Evolutionary conservation across 768 basidiomycete species (phyloP).

Genomic region (Suillus decipiens): DNA sequence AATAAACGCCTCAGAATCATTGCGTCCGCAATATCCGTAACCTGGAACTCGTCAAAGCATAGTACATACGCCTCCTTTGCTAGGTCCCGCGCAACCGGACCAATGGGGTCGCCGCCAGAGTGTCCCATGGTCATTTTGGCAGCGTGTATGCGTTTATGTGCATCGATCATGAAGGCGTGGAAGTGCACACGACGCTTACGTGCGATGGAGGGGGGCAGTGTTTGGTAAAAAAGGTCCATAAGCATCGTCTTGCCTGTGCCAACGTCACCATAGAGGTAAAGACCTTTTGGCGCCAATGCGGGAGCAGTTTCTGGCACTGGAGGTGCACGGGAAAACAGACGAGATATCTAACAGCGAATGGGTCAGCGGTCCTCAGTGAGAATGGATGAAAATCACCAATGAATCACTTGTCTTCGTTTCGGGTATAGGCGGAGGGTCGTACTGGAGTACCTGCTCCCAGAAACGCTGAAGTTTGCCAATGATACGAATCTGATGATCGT

Average conservation of each 20-base stretch:
- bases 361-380: constrained; percentile 32
- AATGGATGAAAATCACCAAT: constrained; percentile 29
- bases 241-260: constrained; percentile 99
- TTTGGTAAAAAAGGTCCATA: constrained; percentile 95
- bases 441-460: constrained; percentile 67
- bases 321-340: constrained; percentile 31
- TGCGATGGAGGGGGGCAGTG: constrained; percentile 65
- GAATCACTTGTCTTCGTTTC: constrained; percentile 35
- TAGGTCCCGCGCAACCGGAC: constrained; percentile 84
- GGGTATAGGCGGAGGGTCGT: constrained; percentile 69
- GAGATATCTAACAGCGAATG: constrained; percentile 21
- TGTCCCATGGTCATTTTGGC: constrained; percentile 73
- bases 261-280: constrained; percentile 96
- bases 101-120: constrained; percentile 77
- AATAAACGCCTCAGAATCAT: constrained; percentile 94
- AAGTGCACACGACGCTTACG: constrained; percentile 93
- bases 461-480: constrained; percentile 80
- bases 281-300: constrained; percentile 70
- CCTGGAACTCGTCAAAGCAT: constrained; percentile 99
- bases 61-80: constrained; percentile 83
- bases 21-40: constrained; percentile 96
- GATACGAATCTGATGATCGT: constrained; percentile 84
- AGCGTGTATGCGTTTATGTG: constrained; percentile 89
- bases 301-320: constrained; percentile 38
- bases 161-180: constrained; percentile 99